phyloP scores from a whole-genome alignment of 306 rosid species.

The Lathyrus tuberosus region DNA sequence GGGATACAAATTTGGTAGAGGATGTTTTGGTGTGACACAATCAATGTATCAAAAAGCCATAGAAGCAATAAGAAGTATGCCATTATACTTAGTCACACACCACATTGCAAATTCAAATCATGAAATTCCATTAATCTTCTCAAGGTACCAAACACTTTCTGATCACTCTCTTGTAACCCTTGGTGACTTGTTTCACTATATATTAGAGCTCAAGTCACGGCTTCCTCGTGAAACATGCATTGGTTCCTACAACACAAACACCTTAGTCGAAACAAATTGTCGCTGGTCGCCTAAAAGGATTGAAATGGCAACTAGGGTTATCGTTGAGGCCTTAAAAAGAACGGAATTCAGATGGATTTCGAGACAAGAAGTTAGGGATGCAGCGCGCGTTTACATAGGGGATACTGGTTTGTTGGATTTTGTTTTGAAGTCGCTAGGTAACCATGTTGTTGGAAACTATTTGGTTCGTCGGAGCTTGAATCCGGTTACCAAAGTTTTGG shows the following conservation, averaged over 20 bases:
- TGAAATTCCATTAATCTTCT: conserved; percentile 58
- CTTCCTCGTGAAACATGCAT: conserved; percentile 53
- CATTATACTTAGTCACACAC: conserved; percentile 57
- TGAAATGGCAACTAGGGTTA: conserved; percentile 72
- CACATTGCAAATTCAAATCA: conserved; percentile 51
- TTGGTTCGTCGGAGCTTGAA: conserved; percentile 76
- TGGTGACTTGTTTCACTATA: conserved; percentile 65
- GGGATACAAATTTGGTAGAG: conserved; percentile 82
- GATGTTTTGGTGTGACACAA: conserved; percentile 65
- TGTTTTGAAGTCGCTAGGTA: conserved; percentile 76
- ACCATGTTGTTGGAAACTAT: conserved; percentile 72
- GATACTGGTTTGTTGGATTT: conserved; percentile 81
- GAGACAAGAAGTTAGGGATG: conserved; percentile 84
- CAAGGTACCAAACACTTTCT: conserved; percentile 74
- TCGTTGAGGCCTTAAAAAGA: conserved; percentile 65
- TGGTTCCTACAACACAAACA: conserved; percentile 40
- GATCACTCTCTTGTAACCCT: conserved; percentile 71
- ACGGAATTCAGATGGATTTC: conserved; percentile 73
- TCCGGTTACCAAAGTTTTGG: conserved; percentile 77
- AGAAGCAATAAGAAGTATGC: conserved; percentile 69
- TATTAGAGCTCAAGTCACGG: conserved; percentile 74
- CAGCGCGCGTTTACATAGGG: conserved; percentile 71
- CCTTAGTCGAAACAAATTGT: conserved; percentile 54
- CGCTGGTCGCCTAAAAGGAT: conserved; percentile 86
- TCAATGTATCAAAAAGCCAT: conserved; percentile 70